Evolutionary conservation across 2,329 filamentous ascomycete genomes (phyloP).

Genomic region (Curvularia eragrostidis): DNA sequence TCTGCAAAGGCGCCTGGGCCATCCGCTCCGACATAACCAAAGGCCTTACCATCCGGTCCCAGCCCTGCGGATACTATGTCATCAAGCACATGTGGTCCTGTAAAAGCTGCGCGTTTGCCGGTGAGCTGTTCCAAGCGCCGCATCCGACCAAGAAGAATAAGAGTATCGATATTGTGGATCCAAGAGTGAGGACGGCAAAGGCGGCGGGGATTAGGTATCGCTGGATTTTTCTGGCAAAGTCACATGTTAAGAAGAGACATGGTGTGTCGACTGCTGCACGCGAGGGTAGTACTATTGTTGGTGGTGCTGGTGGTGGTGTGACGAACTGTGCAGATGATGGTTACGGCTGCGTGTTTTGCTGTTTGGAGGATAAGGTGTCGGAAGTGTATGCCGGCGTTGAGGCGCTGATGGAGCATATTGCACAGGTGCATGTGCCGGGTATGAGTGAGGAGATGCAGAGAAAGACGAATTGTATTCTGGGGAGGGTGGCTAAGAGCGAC

Average conservation of each 20-base stretch:
- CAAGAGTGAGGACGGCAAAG: constrained; percentile 30
- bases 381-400: constrained; percentile 49
- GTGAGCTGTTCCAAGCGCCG: constrained; percentile 32
- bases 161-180: constrained; percentile 40
- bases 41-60: constrained; percentile 39
- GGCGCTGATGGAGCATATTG: constrained; percentile 51
- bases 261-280: no score
- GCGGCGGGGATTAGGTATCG: constrained; percentile 44
- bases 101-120: constrained; percentile 44
- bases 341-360: constrained; percentile 50
- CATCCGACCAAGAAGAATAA: constrained; percentile 39
- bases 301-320: no score
- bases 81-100: constrained; percentile 46
- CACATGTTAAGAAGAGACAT: constrained; percentile 37
- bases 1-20: constrained; percentile 52
- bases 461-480: constrained; percentile 47
- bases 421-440: constrained; percentile 40
- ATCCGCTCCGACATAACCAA: constrained; percentile 44
- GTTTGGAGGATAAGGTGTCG: constrained; percentile 39
- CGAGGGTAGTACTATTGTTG: no score
- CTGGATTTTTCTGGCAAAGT: constrained; percentile 52
- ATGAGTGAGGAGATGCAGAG: constrained; percentile 37
- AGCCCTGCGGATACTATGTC: constrained; percentile 47
- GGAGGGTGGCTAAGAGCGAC: constrained; percentile 37
- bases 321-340: constrained; percentile 25